Evolutionary conservation across 208 protist genomes (phyloP).

Genomic region (Trypanosoma lewisi): DNA sequence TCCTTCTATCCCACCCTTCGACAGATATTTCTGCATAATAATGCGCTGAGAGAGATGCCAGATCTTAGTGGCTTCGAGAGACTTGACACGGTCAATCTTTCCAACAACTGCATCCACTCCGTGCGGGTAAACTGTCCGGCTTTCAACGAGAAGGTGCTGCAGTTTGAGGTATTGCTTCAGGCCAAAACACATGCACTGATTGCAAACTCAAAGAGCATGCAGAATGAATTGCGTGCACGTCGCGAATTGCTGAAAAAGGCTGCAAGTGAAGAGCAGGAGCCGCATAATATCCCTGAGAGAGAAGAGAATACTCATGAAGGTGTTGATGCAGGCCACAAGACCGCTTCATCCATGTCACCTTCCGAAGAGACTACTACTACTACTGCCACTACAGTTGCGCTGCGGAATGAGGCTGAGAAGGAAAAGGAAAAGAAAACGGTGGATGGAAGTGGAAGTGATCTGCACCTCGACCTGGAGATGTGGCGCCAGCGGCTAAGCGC

Average conservation of each 20-base stretch:
- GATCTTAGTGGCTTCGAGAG: conserved; percentile 80
- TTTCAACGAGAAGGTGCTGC: conserved; percentile 26
- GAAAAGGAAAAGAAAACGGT: background rate
- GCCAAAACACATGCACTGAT: conserved; percentile 16
- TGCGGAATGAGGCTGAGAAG: background rate
- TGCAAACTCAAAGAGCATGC: conserved; percentile 42
- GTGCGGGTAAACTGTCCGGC: conserved; percentile 54
- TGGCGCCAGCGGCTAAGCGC: conserved; percentile 30
- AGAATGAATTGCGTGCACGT: conserved; percentile 15
- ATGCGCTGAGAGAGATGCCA: conserved; percentile 84
- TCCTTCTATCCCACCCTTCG: conserved; percentile 81
- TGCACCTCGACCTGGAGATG: conserved; percentile 24
- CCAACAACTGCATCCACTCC: conserved; percentile 81
- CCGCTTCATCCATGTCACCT: background rate
- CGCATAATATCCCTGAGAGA: background rate
- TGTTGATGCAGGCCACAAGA: background rate
- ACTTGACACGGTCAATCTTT: conserved; percentile 89
- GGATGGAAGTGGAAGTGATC: background rate
- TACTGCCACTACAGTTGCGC: background rate
- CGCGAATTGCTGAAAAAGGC: background rate
- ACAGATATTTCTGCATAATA: conserved; percentile 94
- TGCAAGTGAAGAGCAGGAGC: background rate
- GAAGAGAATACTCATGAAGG: background rate
- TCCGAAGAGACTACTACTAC: background rate
- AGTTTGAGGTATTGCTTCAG: conserved; percentile 14